Evolutionary conservation across 2,329 filamentous ascomycete species (phyloP), one percentile per base, ranked within the genome.

Genomic region (Colletotrichum tropicicola): DNA sequence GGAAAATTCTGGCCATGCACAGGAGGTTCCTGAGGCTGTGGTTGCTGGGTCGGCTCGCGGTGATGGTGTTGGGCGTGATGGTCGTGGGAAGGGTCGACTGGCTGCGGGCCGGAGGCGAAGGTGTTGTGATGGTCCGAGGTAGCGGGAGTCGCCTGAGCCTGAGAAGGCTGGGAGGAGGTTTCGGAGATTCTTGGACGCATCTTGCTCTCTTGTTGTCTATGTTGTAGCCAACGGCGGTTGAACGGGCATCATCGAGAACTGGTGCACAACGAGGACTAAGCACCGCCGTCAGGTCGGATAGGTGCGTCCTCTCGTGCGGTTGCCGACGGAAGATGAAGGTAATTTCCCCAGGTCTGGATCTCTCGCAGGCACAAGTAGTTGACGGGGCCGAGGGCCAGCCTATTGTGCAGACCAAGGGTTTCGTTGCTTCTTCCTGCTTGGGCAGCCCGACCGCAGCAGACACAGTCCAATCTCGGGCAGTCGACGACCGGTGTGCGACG

Each of bases 111-210:
- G 17, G 51, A 47, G 17, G 25, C 39, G 37, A 63, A 19, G 25
- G 12, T 32, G 43, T 66, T 57, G 58, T 59, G 44, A 59, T 66
- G 57, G 48, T 39, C 61, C 49, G 61, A 65, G 32, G 49, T 17
- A 37, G 51, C 49, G 21, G 49, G 28, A 23, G 61, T 48, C 27
- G 57, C 55, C 60, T 64, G 60, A 21, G 60, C 57, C 41, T 65
- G 61, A 10, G 61, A 65, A 39, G 61, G 61, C 61, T 61, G 61
- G 51, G 43, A 44, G 19, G 56, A 25, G 21, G 58, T 37, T 51
- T 65, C 61, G 35, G 61, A 65, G 17, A 57, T 55, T 51, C 61
- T 48, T 27, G 57, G 57, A 48, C 61, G 61, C 61, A 65, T 65
- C 25, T 17, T 55, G 43, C 12, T 65, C 43, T 53, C 28, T 65